A percentile compares a stretch with the other conserved stretches of the same genome.
phyloP scores from a whole-genome alignment of 2,329 filamentous ascomycete species.

The Monosporascus sp. region DNA sequence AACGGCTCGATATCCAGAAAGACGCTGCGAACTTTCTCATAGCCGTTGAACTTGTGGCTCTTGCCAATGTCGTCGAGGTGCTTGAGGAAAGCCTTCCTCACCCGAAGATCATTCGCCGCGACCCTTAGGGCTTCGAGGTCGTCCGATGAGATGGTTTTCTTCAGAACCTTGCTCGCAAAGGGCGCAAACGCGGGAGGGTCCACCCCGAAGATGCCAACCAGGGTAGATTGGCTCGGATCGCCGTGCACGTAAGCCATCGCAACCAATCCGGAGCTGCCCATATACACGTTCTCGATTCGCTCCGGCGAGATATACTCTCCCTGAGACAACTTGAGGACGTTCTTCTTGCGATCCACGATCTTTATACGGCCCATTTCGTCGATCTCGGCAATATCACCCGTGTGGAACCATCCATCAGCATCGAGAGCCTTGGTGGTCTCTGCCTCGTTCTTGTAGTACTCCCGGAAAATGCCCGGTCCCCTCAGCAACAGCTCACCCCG shows the following conservation, averaged over 20 bases:
- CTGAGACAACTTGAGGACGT: slow-evolving; percentile 96
- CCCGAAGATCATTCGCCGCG: slow-evolving; percentile 62
- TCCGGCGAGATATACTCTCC: slow-evolving; percentile 98
- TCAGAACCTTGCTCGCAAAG: slow-evolving; percentile 74
- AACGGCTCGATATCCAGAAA: slow-evolving; percentile 83
- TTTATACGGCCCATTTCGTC: slow-evolving; percentile 82
- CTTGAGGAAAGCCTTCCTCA: slow-evolving; percentile 70
- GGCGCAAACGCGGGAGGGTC: slow-evolving; percentile 78
- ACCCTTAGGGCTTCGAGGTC: slow-evolving; percentile 65
- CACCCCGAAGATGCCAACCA: slow-evolving; percentile 85
- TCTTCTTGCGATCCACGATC: slow-evolving; percentile 97
- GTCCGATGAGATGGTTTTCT: slow-evolving; percentile 56
- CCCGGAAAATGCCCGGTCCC: slow-evolving; percentile 72
- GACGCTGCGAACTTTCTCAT: slow-evolving; percentile 74
- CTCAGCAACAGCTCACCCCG: slow-evolving; percentile 86
- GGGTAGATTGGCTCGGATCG: slow-evolving; percentile 72
- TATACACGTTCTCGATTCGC: slow-evolving; percentile 90
- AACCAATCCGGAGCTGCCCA: slow-evolving; percentile 74
- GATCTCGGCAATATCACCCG: slow-evolving; percentile 83
- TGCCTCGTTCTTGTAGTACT: slow-evolving; percentile 86
- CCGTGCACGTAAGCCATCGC: slow-evolving; percentile 86
- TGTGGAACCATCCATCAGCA: slow-evolving; percentile 93
- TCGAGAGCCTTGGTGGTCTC: slow-evolving; percentile 82
- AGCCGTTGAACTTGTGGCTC: slow-evolving; percentile 87
- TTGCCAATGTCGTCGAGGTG: slow-evolving; percentile 74